These are phyloP conservation scores for Alternaria arbusti DNA, from an alignment of 2,329 filamentous ascomycete species.

Conservation along the genomic window DNA sequence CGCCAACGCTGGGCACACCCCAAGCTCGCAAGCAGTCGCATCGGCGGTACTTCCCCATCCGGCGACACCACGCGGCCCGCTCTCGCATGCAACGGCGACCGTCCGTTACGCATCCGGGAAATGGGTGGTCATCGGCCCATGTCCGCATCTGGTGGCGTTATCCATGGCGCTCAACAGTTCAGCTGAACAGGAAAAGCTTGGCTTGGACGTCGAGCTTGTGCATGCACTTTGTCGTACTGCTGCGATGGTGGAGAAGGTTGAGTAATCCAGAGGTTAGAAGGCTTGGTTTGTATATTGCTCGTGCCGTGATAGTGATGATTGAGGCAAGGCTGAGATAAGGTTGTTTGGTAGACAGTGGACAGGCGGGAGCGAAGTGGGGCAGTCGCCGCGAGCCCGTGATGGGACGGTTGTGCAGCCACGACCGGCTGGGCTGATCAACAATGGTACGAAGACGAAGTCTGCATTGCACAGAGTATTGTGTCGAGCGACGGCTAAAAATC, in stretches of 20 bases:
- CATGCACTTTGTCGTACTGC: not conserved
- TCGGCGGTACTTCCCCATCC: not conserved
- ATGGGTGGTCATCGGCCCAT: not conserved
- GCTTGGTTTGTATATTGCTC: not conserved
- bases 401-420: not conserved
- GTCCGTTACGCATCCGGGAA: not conserved
- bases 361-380: not conserved
- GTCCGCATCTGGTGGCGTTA: not conserved
- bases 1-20: not conserved
- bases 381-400: not conserved
- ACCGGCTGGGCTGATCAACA: not conserved
- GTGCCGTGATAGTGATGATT: not conserved
- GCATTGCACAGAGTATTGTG: not conserved
- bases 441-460: not conserved
- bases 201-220: slow-evolving; percentile 1
- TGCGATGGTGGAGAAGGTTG: not conserved
- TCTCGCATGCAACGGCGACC: not conserved
- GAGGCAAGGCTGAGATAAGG: not conserved
- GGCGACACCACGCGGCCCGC: not conserved
- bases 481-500: not conserved
- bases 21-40: not conserved
- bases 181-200: slow-evolving; percentile 4
- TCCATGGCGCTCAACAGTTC: slow-evolving; percentile 2
- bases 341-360: not conserved
- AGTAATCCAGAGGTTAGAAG: not conserved